Percentiles rank a stretch among this genome's conserved stretches.
These are phyloP conservation scores for Xylaria sp. DNA, from an alignment of 2,329 filamentous ascomycete species.

Conservation along the genomic window DNA sequence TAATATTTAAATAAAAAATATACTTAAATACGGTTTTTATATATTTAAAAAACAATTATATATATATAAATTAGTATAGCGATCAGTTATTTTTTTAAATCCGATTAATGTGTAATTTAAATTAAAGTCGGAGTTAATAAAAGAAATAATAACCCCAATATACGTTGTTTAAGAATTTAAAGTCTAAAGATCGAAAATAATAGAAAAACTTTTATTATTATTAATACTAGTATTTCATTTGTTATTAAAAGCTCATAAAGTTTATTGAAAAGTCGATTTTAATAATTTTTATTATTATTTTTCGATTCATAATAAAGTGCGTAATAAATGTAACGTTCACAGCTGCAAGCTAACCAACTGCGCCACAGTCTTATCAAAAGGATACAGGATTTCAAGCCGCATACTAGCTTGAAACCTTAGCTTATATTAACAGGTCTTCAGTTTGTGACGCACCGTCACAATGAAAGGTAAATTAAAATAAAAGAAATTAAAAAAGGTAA, in stretches of 20 bases:
- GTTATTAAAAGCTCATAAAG: conserved; percentile 5
- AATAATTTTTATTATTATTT: background rate
- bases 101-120: no score
- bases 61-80: conserved; percentile 4
- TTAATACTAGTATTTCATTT: no score
- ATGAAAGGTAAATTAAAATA: background rate
- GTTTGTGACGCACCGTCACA: no score
- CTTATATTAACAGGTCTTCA: no score
- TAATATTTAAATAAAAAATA: background rate
- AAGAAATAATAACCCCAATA: background rate
- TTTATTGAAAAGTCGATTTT: background rate
- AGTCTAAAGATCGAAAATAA: conserved; percentile 4
- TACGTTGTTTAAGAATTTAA: background rate
- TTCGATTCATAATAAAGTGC: background rate
- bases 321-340: no score
- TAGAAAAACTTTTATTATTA: background rate
- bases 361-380: no score
- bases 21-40: background rate
- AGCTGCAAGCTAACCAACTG: no score
- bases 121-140: conserved; percentile 5
- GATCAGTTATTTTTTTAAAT: no score
- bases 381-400: no score
- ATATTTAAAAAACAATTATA: background rate
- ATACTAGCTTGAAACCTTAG: no score
- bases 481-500: no score